Conservation (phyloP, 2,329 filamentous ascomycete genomes). For the Gnomoniopsis smithogilvyi region DNA sequence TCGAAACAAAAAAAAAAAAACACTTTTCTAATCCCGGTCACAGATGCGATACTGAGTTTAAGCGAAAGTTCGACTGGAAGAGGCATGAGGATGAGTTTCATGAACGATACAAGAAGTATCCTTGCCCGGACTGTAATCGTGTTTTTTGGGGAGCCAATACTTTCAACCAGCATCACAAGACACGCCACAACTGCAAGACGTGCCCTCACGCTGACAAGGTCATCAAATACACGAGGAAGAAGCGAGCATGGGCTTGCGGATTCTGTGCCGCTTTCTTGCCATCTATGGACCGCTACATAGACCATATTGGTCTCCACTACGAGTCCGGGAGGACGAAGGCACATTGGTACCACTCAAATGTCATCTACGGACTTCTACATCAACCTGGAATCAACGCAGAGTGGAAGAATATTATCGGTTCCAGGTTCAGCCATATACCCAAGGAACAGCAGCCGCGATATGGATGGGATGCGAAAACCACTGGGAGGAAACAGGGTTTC, state of each 20-base stretch:
- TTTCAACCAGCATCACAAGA: constrained; percentile 66
- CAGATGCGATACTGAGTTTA: constrained; percentile 59
- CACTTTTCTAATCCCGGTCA: constrained; percentile 37
- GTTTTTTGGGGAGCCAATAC: constrained; percentile 67
- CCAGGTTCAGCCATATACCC: constrained; percentile 41
- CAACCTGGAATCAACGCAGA: constrained; percentile 59
- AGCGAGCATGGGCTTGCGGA: constrained; percentile 66
- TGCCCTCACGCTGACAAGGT: constrained; percentile 64
- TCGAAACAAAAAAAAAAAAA: constrained; percentile 20
- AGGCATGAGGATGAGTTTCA: constrained; percentile 68
- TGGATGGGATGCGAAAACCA: constrained; percentile 57
- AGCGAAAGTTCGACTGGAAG: constrained; percentile 68
- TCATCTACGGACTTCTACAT: constrained; percentile 65
- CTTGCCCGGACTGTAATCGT: constrained; percentile 65
- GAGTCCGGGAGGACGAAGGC: constrained; percentile 59
- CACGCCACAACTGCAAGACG: constrained; percentile 60
- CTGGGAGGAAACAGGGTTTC: constrained; percentile 54
- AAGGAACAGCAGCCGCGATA: constrained; percentile 52
- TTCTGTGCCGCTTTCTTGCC: constrained; percentile 63
- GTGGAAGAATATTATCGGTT: constrained; percentile 55
- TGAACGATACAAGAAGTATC: constrained; percentile 65
- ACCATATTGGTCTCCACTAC: constrained; percentile 67
- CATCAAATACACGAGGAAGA: constrained; percentile 55
- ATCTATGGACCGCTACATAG: constrained; percentile 63
- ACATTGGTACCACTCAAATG: constrained; percentile 68